Evolutionary conservation across 345 rosid genomes (phyloP).

Genomic region (Streptanthus diversifolius): DNA sequence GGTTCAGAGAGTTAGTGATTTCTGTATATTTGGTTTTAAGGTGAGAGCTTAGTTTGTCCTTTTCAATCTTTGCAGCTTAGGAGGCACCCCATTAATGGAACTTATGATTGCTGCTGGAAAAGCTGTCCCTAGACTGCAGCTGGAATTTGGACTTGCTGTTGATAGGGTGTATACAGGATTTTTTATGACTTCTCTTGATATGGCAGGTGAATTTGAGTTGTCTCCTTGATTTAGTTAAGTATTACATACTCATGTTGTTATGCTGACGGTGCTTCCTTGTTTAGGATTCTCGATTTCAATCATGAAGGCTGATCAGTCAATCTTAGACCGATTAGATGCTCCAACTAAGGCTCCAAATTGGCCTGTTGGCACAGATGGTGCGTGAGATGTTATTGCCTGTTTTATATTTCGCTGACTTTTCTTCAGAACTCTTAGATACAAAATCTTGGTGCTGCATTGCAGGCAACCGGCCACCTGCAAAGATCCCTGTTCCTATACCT

Average conservation of each 20-base stretch:
- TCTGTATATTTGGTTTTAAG: neutral
- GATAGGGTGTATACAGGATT: conserved; percentile 97
- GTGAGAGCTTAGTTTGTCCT: neutral
- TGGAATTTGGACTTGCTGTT: conserved; percentile 93
- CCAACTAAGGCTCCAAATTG: conserved; percentile 91
- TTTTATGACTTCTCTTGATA: conserved; percentile 97
- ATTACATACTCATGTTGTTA: conserved; percentile 3
- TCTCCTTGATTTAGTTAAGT: neutral
- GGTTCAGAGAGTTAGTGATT: neutral
- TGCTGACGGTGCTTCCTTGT: conserved; percentile 5
- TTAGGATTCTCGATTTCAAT: conserved; percentile 90
- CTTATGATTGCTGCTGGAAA: conserved; percentile 92
- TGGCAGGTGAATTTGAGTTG: conserved; percentile 72
- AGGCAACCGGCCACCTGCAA: conserved; percentile 89
- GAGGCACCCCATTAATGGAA: conserved; percentile 93
- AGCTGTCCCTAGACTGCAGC: conserved; percentile 85
- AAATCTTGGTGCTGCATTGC: conserved; percentile 17
- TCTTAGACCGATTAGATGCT: conserved; percentile 77
- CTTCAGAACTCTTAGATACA: neutral
- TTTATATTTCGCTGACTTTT: neutral
- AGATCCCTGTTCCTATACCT: conserved; percentile 83
- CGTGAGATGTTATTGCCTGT: conserved; percentile 25
- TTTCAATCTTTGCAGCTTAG: conserved; percentile 50
- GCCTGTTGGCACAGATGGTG: conserved; percentile 90
- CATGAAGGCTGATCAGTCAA: conserved; percentile 76